phyloP scores from a whole-genome alignment of 2,329 filamentous ascomycete genomes.

The Colletotrichum scovillei region DNA sequence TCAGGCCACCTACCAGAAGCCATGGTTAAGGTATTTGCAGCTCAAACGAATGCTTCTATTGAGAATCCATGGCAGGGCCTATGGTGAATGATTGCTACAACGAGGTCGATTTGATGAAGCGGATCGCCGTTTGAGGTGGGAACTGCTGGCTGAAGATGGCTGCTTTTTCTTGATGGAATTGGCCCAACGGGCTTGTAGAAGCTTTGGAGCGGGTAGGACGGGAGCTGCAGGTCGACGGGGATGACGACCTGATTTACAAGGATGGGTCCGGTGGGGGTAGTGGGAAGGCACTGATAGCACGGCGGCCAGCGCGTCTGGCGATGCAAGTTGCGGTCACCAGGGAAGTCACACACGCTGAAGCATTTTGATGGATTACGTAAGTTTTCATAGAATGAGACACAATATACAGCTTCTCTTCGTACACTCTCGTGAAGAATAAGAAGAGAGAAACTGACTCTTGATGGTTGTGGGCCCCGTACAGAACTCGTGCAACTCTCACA shows the following conservation, averaged over 20 bases:
- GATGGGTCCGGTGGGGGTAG: slow-evolving; percentile 24
- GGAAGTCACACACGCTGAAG: background rate
- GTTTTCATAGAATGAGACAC: background rate
- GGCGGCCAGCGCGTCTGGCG: slow-evolving; percentile 21
- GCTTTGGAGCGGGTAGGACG: slow-evolving; percentile 29
- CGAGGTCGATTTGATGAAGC: background rate
- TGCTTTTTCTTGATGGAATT: background rate
- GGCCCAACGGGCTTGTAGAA: slow-evolving; percentile 16
- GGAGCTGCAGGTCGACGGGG: slow-evolving; percentile 32
- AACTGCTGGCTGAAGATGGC: background rate
- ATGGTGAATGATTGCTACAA: background rate
- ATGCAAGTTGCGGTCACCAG: slow-evolving; percentile 5
- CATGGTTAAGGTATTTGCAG: slow-evolving; percentile 23
- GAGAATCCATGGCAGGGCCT: slow-evolving; percentile 28
- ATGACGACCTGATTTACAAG: slow-evolving; percentile 35
- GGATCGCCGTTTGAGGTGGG: background rate
- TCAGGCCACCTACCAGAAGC: slow-evolving; percentile 37
- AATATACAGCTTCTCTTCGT: background rate
- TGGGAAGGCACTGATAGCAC: slow-evolving; percentile 1
- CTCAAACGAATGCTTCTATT: slow-evolving; percentile 18
- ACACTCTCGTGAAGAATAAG: background rate
- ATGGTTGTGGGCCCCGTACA: too few species aligned
- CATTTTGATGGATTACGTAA: background rate
- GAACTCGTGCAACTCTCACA: too few species aligned
- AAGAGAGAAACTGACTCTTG: background rate